These are phyloP conservation scores for Phytophthora pini DNA, from an alignment of 352 stramenopile genomes.

Conservation along the genomic window DNA sequence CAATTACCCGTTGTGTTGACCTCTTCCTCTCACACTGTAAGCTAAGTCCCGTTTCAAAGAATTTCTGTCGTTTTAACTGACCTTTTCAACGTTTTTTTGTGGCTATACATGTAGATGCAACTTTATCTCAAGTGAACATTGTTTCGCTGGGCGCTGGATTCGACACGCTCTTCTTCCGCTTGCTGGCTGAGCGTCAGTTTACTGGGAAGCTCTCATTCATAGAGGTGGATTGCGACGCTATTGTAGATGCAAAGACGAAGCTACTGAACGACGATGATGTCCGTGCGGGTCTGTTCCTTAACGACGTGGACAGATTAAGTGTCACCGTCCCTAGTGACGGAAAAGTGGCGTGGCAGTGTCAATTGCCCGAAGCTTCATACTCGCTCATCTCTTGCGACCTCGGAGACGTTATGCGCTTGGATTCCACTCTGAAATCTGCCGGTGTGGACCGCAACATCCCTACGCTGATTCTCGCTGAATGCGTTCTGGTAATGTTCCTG, in stretches of 20 bases:
- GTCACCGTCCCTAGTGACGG: conserved; percentile 4
- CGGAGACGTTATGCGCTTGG: conserved; percentile 48
- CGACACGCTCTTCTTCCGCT: conserved; percentile 78
- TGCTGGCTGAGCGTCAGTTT: conserved; percentile 41
- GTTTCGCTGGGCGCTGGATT: conserved; percentile 77
- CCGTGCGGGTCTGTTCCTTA: conserved; percentile 36
- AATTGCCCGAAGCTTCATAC: conserved; percentile 43
- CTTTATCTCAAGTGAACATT: conserved; percentile 50
- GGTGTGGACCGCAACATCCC: conserved; percentile 46
- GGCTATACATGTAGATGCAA: conserved; percentile 18
- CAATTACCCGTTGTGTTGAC: conserved; percentile 57
- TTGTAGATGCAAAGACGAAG: conserved; percentile 56
- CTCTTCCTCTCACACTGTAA: conserved; percentile 54
- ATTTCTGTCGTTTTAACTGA: conserved; percentile 2
- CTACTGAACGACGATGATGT: conserved; percentile 41
- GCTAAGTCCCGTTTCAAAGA: not conserved
- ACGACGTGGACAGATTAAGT: conserved; percentile 12
- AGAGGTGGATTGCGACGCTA: conserved; percentile 71
- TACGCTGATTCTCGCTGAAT: conserved; percentile 73
- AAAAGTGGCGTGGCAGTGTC: conserved; percentile 35
- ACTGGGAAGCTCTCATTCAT: conserved; percentile 40
- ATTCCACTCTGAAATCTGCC: conserved; percentile 30
- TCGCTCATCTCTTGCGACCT: conserved; percentile 62
- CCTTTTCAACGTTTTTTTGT: conserved; percentile 1
- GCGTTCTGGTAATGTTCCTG: conserved; percentile 56